Evolutionary conservation across 108 stramenopile genomes (phyloP), one percentile per base, ranked within the genome.

Genomic region (Mediolabrus comicus): DNA sequence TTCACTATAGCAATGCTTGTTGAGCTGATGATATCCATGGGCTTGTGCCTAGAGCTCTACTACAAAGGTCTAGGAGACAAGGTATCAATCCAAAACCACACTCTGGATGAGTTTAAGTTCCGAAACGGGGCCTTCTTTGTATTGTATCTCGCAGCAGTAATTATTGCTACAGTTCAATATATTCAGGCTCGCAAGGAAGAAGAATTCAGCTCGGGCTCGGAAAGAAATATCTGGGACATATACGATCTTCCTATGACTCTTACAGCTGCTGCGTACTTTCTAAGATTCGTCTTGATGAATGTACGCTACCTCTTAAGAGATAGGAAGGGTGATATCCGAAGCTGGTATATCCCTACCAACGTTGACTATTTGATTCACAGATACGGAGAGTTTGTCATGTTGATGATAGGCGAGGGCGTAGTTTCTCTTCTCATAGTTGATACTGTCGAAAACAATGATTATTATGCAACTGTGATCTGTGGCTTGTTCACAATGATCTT

Each of bases 321-420:
- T 14, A 72, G 51, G 46, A 17, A 13, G 3, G 24, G 30, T n/a
- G 71, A 72, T 22, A 51, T 65, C 13, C 43, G 53, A 28, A 13
- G 34, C 0, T 41, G 52, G 19, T 32, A 16, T 4, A 8, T 56
- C 28, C 55, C 55, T 31, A 26, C 11, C 4, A 65, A 65, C 19
- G 22, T 65, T 65, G 65, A 83, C 28, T 89, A 83, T 70, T 30
- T 53, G 51, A 87, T 86, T 38, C 91, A 92, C 74, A 72, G 91
- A 17, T 84, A 81, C 32, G 91, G 91, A 24, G 90, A 91, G 62
- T 88, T 81, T 81, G 77, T 59, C 27, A 85, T 91, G 86, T 71
- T 91, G 17, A 83, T 91, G 83, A 68, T 91, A 11, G 90, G 90
- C 0, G 90, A 91, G 60, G 68, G 69, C 26, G 63, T 91, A 11